These are phyloP conservation scores for Chrysoporthe cubensis DNA, from an alignment of 2,329 filamentous ascomycete genomes.

Conservation along the genomic window DNA sequence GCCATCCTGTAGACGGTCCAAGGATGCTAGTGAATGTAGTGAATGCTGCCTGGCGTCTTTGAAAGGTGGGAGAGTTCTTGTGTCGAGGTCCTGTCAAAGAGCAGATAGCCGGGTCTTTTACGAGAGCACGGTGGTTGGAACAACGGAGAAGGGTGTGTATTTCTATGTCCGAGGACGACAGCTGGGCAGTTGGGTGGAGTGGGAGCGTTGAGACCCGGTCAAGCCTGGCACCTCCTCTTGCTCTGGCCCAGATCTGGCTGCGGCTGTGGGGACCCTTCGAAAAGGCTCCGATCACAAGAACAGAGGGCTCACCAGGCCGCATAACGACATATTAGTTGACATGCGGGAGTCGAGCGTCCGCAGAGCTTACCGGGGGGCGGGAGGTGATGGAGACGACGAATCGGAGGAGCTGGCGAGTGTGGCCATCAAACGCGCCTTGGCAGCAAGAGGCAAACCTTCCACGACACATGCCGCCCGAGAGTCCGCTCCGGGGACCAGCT, in stretches of 20 bases:
- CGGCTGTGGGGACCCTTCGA: background rate
- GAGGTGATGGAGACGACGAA: background rate
- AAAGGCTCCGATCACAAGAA: background rate
- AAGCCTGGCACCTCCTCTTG: background rate
- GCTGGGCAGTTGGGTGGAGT: background rate
- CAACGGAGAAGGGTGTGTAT: too few relatives aligned
- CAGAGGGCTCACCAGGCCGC: slow-evolving; percentile 16
- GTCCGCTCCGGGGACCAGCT: background rate
- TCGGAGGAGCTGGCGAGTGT: background rate
- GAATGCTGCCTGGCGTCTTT: too few relatives aligned
- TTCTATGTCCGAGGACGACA: background rate
- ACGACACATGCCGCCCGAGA: background rate
- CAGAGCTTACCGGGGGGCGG: background rate
- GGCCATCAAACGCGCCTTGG: background rate
- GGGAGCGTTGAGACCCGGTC: background rate
- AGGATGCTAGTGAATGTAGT: too few relatives aligned
- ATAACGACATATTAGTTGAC: slow-evolving; percentile 14
- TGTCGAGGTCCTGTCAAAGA: too few relatives aligned
- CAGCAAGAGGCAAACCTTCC: background rate
- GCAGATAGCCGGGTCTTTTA: too few relatives aligned
- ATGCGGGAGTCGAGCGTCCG: background rate
- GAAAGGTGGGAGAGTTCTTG: too few relatives aligned
- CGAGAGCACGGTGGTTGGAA: too few relatives aligned
- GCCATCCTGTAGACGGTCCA: slow-evolving; percentile 12
- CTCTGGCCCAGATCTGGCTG: background rate